Base-by-base conservation (phyloP, 495 filamentous ascomycete species). In the Penicillium verhagenii region DNA sequence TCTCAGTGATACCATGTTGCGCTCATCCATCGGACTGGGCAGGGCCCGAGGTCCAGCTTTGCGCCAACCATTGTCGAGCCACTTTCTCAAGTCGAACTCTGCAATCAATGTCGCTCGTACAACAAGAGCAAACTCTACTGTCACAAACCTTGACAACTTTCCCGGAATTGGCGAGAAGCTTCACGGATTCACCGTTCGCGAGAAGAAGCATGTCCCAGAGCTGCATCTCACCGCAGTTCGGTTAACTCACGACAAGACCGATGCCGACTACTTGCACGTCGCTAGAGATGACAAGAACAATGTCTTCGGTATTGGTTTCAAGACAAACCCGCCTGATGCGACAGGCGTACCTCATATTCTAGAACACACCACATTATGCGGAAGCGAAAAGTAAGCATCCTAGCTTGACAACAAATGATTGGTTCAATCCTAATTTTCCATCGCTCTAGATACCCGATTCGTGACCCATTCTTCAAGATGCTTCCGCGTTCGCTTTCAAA, bases 381-480 rank as follows among this genome's bases (percentile, higher is more conserved):
- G 94, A n/a, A 96, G 91, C 58, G 83, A 97, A 66, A 97, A 94
- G 89, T 97, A 68, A 49, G 81, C 40, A 60, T 47, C 46, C 47
- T 53, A 37, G 21, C 7, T 10, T 18, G 39, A 9, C 5, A 16
- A 9, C 5, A 16, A 35, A 3, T 14, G 14, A 13, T 11, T 13
- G 3, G 33, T n/a, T 35, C 33, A 35, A 35, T 35, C 3, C 33
- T 35, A 16, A 35, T 35, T 6, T 5, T 35, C 4, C 33, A n/a
- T 35, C 4, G 4, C 6, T 35, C 9, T 66, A 96, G 91, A 68
- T 96, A 92, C 71, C 95, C 94, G 16, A 89, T 98, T 57, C 88
- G 94, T 50, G 94, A 98, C 71, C 94, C 94, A 0, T 98, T 98
- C 78, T 97, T 98, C 76, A 98, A 97, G 80, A 98, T 98, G 94